Percentiles rank a stretch among this genome's conserved stretches.
phyloP scores from a whole-genome alignment of 176 grass and related monocot genomes.

The Eleusine coracana region DNA sequence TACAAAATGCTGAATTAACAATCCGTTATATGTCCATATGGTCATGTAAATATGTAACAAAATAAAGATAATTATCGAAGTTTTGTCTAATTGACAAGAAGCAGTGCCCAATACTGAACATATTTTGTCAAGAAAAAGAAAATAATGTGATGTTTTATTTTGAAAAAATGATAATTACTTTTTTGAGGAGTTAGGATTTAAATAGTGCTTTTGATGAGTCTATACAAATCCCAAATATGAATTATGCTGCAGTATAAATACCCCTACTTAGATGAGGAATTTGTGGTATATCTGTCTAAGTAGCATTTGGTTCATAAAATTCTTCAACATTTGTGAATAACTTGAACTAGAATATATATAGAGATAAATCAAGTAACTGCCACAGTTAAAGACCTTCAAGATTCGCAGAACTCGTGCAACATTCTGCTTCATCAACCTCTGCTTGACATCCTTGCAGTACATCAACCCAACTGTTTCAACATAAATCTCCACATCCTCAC shows the following conservation, averaged over 20 bases:
- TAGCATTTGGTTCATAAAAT: background rate
- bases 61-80: background rate
- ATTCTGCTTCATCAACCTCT: conserved; percentile 83
- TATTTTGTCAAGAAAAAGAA: background rate
- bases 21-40: background rate
- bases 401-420: conserved; percentile 74
- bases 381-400: conserved; percentile 64
- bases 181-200: background rate
- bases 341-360: background rate
- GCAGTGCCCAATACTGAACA: background rate
- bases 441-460: conserved; percentile 89
- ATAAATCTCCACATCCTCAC: conserved; percentile 91
- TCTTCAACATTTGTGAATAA: background rate
- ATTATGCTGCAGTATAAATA: conserved; percentile 1
- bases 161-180: background rate
- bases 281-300: background rate
- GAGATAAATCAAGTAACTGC: background rate
- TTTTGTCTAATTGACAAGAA: background rate
- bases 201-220: background rate
- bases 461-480: conserved; percentile 85
- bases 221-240: background rate
- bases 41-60: background rate
- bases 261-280: background rate
- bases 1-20: background rate
- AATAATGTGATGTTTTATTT: background rate